Percentiles rank a stretch among this genome's conserved stretches.
phyloP scores from a whole-genome alignment of 371 early-diverging fungal species.

The Actinomucor elegans region DNA sequence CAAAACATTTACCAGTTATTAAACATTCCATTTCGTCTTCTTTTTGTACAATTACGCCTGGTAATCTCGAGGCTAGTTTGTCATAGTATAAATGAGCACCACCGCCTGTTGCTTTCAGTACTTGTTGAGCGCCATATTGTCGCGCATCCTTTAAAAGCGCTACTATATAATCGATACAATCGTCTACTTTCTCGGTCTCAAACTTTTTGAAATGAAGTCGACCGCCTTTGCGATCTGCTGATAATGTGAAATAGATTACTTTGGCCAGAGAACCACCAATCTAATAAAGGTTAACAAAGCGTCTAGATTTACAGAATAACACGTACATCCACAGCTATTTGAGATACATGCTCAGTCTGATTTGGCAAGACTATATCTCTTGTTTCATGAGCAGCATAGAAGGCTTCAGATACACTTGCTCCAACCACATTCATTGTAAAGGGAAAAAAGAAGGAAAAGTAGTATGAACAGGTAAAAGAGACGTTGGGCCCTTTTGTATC shows the following conservation, averaged over 20 bases:
- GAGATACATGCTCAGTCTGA: conserved; percentile 82
- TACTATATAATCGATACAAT: conserved; percentile 83
- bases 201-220: conserved; percentile 91
- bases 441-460: too few relatives aligned
- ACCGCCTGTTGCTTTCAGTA: conserved; percentile 81
- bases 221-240: conserved; percentile 69
- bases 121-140: conserved; percentile 26
- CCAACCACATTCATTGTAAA: conserved; percentile 64
- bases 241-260: conserved; percentile 82
- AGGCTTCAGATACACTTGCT: conserved; percentile 69
- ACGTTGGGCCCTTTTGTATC: too few relatives aligned
- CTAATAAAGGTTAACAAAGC: too few relatives aligned
- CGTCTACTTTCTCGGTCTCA: conserved; percentile 89
- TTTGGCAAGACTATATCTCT: conserved; percentile 88
- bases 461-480: too few relatives aligned
- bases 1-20: conserved; percentile 59
- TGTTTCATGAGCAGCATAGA: conserved; percentile 53
- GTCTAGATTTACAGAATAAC: too few relatives aligned
- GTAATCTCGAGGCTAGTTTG: conserved; percentile 43
- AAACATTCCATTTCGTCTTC: conserved; percentile 89
- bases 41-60: conserved; percentile 68
- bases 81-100: conserved; percentile 75
- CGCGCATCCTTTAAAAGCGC: conserved; percentile 59
- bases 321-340: conserved; percentile 89
- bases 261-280: conserved; percentile 95